phyloP scores from a whole-genome alignment of 1,139 yeast genomes.

The Insectozyma bohioensis region DNA sequence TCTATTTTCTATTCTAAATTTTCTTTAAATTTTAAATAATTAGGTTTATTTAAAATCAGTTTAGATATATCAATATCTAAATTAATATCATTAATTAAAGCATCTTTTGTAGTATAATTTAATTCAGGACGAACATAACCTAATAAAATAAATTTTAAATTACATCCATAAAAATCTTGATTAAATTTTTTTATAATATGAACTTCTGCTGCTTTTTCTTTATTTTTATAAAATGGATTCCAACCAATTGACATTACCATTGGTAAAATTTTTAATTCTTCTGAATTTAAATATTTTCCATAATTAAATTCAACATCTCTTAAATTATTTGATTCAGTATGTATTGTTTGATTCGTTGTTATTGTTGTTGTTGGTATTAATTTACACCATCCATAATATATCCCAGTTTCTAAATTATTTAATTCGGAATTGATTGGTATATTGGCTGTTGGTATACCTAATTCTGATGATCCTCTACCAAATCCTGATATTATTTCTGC shows the following conservation, averaged over 20 bases:
- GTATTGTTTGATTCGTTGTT: constrained; percentile 8
- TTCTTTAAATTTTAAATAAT: constrained; percentile 16
- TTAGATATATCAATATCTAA: constrained; percentile 72
- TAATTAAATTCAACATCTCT: constrained; percentile 53
- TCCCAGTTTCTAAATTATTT: constrained; percentile 67
- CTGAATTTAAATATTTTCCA: constrained; percentile 49
- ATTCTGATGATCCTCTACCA: constrained; percentile 91
- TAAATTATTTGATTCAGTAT: constrained; percentile 32
- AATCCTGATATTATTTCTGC: constrained; percentile 78
- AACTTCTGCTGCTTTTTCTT: constrained; percentile 78
- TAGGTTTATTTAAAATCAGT: constrained; percentile 36
- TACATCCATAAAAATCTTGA: constrained; percentile 79
- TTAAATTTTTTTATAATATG: constrained; percentile 78
- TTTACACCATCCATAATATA: constrained; percentile 83
- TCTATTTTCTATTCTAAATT: constrained; percentile 7
- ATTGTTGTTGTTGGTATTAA: constrained; percentile 24
- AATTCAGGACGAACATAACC: constrained; percentile 93
- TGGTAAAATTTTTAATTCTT: constrained; percentile 56
- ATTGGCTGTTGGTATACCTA: constrained; percentile 96
- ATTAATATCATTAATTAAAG: constrained; percentile 80
- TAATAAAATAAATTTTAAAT: constrained; percentile 62
- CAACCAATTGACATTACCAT: constrained; percentile 96
- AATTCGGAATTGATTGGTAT: constrained; percentile 60
- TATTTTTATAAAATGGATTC: constrained; percentile 89
- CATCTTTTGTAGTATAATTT: constrained; percentile 83